Conservation (phyloP, 208 protist genomes). For the Leishmania amazonensis region DNA sequence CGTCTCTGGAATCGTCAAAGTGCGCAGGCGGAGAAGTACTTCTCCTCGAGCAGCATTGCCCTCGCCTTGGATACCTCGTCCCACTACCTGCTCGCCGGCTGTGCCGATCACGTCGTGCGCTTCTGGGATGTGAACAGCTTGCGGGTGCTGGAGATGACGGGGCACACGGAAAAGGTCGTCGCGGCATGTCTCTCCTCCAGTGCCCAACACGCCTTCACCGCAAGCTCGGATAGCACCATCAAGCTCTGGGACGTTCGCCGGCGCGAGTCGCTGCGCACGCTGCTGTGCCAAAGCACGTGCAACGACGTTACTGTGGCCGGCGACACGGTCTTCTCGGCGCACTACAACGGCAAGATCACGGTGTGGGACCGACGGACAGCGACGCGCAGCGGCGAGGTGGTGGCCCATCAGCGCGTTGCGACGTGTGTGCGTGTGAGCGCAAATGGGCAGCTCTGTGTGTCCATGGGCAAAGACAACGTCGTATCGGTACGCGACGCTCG, state of each 20-base stretch:
- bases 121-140: conserved; percentile 67
- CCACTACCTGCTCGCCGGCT: conserved; percentile 64
- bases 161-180: conserved; percentile 72
- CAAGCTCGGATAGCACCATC: conserved; percentile 71
- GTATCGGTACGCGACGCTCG: conserved; percentile 69
- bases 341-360: conserved; percentile 71
- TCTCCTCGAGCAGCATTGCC: conserved; percentile 45
- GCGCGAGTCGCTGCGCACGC: conserved; percentile 42
- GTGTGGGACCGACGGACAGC: conserved; percentile 64
- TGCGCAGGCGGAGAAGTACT: conserved; percentile 33
- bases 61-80: conserved; percentile 51
- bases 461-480: conserved; percentile 58
- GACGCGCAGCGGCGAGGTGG: conserved; percentile 24
- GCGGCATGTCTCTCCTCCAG: conserved; percentile 61
- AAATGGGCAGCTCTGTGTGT: conserved; percentile 50
- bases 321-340: conserved; percentile 61
- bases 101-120: conserved; percentile 63
- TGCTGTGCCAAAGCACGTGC: conserved; percentile 61
- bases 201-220: conserved; percentile 62
- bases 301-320: conserved; percentile 63
- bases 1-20: conserved; percentile 46
- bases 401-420: conserved; percentile 49
- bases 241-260: conserved; percentile 73
- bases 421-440: conserved; percentile 62
- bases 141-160: conserved; percentile 59